Evolutionary conservation across 73 alveolate species (phyloP), one percentile per base, ranked within the genome.

Genomic region (Paramecium sonneborni): DNA sequence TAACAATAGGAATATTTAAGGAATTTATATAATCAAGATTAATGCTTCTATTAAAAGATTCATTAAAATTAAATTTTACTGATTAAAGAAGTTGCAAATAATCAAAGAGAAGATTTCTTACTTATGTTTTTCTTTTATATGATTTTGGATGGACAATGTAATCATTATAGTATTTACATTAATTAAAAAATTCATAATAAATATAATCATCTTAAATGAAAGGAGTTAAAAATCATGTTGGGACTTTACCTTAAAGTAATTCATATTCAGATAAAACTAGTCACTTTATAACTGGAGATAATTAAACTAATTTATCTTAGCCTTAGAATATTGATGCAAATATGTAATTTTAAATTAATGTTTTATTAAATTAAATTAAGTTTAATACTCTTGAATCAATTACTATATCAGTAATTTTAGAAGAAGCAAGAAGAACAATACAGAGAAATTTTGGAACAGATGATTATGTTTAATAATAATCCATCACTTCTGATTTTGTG

Each of bases 131-230:
- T 8, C 30, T 52, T n/a, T 52, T 52, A 52, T 62, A 62, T 62
- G 84, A 62, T 12, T 62, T 62, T 62, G 84, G 84, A 10, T 62
- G 84, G 84, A 62, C 18, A 14, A 62, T 62, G 84, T 24, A 52
- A 52, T 52, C 68, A 52, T 52, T 52, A 52, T 18, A 52, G 30
- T 52, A 52, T 52, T 52, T 52, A 52, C 68, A 52, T 52, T 52
- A 52, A 52, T 52, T 52, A 52, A 52, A 52, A 18, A 18, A 52
- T 52, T 28, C 14, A n/a, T 52, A 52, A 52, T 4, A 18, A 52
- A 3, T 30, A 18, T 15, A 46, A 1, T 46, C 12, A 46, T 52
- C 32, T 3, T 6, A 18, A 6, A 4, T 18, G 30, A 52, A 52
- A 52, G 68, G 32, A 52, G 15, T 52, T 1, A 52, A 52, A 52